A percentile compares a stretch with the other conserved stretches of the same genome.
These are phyloP conservation scores for Trichophyton schoenleinii DNA, from an alignment of 2,329 filamentous ascomycete species.

Conservation along the genomic window DNA sequence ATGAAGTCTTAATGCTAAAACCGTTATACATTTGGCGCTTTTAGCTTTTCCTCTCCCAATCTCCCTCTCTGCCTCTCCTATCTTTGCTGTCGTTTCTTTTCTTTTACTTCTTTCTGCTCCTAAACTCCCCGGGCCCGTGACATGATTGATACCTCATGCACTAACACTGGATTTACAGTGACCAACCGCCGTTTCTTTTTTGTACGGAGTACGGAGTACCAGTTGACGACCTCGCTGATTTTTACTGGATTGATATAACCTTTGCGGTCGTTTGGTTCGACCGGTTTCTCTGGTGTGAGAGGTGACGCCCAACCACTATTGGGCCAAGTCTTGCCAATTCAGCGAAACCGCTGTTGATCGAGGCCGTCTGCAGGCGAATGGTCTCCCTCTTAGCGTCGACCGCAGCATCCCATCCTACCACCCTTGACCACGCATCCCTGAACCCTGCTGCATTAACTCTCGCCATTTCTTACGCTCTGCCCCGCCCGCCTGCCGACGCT, in stretches of 20 bases:
- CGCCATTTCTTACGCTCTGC: conserved; percentile 1
- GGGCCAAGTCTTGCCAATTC: conserved; percentile 6
- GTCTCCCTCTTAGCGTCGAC: not conserved
- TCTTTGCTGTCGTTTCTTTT: not conserved
- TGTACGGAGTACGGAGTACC: not conserved
- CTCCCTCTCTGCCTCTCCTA: not conserved
- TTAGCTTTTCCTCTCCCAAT: not conserved
- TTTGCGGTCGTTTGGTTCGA: not conserved
- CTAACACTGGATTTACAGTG: not conserved
- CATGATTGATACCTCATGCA: not conserved
- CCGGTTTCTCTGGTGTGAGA: not conserved
- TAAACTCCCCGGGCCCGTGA: not conserved
- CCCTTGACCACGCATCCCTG: conserved; percentile 4
- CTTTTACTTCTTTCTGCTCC: not conserved
- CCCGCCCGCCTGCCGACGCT: not conserved
- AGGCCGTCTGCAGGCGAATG: not conserved
- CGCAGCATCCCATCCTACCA: not conserved
- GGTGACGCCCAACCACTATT: conserved; percentile 5
- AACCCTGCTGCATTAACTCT: conserved; percentile 4
- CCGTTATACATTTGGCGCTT: not conserved
- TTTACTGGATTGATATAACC: conserved; percentile 5
- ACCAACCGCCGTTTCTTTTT: not conserved
- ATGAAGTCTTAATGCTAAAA: not conserved
- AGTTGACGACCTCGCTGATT: conserved; percentile 1
- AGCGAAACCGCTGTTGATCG: not conserved